Conservation (phyloP, 495 filamentous ascomycete species). For the Aspergillus diversus region DNA sequence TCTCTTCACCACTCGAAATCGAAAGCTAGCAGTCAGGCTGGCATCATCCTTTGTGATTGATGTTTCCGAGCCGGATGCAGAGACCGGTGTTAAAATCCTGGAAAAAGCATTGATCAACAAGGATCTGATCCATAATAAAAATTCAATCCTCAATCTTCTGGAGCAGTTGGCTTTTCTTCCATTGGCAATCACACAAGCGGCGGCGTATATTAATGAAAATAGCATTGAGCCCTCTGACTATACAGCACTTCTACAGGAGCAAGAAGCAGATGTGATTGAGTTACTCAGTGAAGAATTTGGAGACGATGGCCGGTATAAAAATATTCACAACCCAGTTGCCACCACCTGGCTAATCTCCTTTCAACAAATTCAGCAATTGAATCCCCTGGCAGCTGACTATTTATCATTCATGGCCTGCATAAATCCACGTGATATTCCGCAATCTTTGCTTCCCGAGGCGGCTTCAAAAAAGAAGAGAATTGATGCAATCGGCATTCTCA, state of each 20-base stretch:
- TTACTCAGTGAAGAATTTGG: conserved; percentile 56
- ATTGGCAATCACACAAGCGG: conserved; percentile 47
- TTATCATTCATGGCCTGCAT: conserved; percentile 50
- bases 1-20: conserved; percentile 45
- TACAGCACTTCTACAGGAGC: conserved; percentile 42
- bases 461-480: conserved; percentile 8
- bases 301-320: conserved; percentile 36
- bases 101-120: conserved; percentile 33
- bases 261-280: conserved; percentile 41
- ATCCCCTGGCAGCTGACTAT: conserved; percentile 37
- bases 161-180: conserved; percentile 38
- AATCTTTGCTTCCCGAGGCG: conserved; percentile 34
- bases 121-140: conserved; percentile 13
- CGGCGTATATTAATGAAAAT: conserved; percentile 43
- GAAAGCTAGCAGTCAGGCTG: conserved; percentile 29
- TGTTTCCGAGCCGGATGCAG: conserved; percentile 32
- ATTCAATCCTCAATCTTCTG: conserved; percentile 28
- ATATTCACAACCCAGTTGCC: conserved; percentile 55
- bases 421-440: conserved; percentile 30
- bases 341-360: conserved; percentile 61
- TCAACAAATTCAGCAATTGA: conserved; percentile 40
- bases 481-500: conserved; percentile 28
- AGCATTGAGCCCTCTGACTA: conserved; percentile 39
- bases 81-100: conserved; percentile 22
- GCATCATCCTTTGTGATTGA: conserved; percentile 25